These are phyloP conservation scores for Entomortierella lignicola DNA, from an alignment of 192 early-diverging fungal genomes.

Conservation along the genomic window DNA sequence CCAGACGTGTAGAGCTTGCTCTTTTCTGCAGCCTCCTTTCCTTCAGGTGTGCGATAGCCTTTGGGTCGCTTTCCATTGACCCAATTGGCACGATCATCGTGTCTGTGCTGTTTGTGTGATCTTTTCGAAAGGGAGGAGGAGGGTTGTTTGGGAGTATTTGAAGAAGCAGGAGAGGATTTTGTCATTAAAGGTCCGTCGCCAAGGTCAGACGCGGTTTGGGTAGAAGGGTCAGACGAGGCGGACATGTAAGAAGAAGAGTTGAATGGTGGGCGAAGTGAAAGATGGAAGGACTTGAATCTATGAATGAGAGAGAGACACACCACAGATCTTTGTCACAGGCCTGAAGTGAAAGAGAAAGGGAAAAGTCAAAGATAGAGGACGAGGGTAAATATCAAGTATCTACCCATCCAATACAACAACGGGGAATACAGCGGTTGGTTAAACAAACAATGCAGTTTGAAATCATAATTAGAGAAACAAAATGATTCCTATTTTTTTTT, in stretches of 20 bases:
- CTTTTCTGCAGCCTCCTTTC: constrained; percentile 43
- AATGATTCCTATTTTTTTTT: background rate
- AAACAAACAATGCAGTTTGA: constrained; percentile 8
- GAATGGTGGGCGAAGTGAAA: background rate
- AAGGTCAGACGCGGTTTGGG: background rate
- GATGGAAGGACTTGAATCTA: constrained; percentile 2
- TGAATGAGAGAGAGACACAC: background rate
- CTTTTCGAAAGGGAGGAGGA: background rate
- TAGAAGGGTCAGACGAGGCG: background rate
- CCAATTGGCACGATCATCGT: constrained; percentile 29
- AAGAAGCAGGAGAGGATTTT: background rate
- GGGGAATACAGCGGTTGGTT: constrained; percentile 15
- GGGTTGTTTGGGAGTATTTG: background rate
- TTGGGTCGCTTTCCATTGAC: constrained; percentile 48
- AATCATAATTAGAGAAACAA: constrained; percentile 8
- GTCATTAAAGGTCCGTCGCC: constrained; percentile 1
- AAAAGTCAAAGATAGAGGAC: background rate
- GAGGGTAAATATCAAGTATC: background rate
- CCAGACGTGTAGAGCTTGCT: constrained; percentile 45
- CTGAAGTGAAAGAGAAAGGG: background rate
- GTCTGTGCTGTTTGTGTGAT: constrained; percentile 15
- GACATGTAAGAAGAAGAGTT: constrained; percentile 4
- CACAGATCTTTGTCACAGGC: background rate
- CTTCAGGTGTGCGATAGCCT: constrained; percentile 48
- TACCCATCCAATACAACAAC: too few species aligned